These are phyloP conservation scores for Pyracantha coccinea DNA, from an alignment of 331 rosid species.

Conservation along the genomic window DNA sequence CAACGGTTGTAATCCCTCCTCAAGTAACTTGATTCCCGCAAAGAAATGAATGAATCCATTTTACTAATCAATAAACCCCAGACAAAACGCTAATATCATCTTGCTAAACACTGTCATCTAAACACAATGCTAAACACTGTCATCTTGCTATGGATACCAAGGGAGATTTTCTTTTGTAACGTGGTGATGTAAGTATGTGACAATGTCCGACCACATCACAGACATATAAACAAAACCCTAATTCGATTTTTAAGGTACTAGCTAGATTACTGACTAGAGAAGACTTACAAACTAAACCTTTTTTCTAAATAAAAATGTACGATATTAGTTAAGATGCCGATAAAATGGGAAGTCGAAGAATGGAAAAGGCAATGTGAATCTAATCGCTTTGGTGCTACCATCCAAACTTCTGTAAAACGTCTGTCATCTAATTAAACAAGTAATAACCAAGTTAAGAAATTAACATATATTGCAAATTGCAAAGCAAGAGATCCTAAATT, in stretches of 20 bases:
- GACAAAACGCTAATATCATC: no score
- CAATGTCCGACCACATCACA: conserved; percentile 75
- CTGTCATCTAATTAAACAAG: conserved; percentile 44
- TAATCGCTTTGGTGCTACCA: conserved; percentile 31
- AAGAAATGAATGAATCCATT: not conserved
- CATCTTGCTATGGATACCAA: conserved; percentile 24
- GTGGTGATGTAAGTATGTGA: conserved; percentile 84
- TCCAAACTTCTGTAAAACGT: conserved; percentile 46
- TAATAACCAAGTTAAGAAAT: not conserved
- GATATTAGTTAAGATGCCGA: not conserved
- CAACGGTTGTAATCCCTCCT: conserved; percentile 70
- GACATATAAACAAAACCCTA: conserved; percentile 4
- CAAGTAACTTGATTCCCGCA: conserved; percentile 70
- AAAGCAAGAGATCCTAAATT: not conserved
- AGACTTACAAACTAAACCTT: not conserved
- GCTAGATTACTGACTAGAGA: not conserved
- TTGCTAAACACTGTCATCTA: no score
- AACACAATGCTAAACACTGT: no score
- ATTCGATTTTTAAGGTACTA: not conserved
- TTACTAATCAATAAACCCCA: not conserved
- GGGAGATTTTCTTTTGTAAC: conserved; percentile 60
- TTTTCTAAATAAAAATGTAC: no score
- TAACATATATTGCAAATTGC: not conserved
- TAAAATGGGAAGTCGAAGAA: conserved; percentile 66
- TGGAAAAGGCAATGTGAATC: conserved; percentile 68